Evolutionary conservation across 169 alveolate species (phyloP).

Genomic region (Plasmodium sp.): DNA sequence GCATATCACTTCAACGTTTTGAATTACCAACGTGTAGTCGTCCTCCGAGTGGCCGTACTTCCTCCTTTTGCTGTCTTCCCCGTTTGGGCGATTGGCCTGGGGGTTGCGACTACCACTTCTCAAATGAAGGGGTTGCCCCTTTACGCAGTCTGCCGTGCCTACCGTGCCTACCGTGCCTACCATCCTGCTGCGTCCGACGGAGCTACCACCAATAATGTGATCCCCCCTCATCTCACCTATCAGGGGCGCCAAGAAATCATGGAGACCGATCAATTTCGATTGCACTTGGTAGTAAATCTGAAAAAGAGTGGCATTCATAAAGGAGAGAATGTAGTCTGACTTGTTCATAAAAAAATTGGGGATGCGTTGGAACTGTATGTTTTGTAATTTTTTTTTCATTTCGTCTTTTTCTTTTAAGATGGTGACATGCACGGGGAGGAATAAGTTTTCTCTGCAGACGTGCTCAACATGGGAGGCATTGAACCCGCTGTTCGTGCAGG

Average conservation of each 20-base stretch:
- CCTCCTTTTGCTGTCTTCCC: not conserved
- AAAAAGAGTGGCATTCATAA: slow-evolving; percentile 51
- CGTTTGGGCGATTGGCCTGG: not conserved
- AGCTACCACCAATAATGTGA: not conserved
- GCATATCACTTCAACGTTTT: slow-evolving; percentile 1
- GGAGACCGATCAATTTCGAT: not conserved
- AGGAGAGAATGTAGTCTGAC: slow-evolving; percentile 31
- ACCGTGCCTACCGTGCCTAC: not conserved
- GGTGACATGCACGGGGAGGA: slow-evolving; percentile 26
- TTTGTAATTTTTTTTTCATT: slow-evolving; percentile 16
- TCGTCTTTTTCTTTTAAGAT: slow-evolving; percentile 4
- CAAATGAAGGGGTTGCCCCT: not conserved
- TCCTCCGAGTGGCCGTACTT: slow-evolving; percentile 3
- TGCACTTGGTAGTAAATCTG: slow-evolving; percentile 31
- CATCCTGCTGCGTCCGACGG: not conserved
- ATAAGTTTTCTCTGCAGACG: slow-evolving; percentile 11
- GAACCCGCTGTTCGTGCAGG: slow-evolving; percentile 4
- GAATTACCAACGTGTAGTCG: slow-evolving; percentile 10
- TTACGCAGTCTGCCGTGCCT: not conserved
- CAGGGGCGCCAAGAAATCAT: not conserved
- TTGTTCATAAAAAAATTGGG: slow-evolving; percentile 48
- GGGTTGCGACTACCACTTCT: not conserved
- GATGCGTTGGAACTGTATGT: not conserved
- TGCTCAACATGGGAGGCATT: not conserved
- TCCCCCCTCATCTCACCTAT: not conserved